Conservation (phyloP, 768 basidiomycete genomes). For the Gymnopilus dilepis region DNA sequence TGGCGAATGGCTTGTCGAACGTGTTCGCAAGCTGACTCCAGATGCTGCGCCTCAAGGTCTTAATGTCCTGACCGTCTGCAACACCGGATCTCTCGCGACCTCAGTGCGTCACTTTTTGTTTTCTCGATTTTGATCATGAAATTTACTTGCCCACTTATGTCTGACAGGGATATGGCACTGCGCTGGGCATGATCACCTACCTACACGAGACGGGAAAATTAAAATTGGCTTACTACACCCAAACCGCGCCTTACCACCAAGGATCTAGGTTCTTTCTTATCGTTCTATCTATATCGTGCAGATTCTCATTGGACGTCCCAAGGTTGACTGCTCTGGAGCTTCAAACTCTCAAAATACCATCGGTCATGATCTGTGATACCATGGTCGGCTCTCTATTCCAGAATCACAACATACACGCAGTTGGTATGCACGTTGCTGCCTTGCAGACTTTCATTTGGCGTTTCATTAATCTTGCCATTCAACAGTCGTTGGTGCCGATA, state of each 20-base stretch:
- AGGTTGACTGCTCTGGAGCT: conserved; percentile 92
- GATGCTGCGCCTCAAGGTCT: conserved; percentile 43
- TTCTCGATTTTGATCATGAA: not conserved
- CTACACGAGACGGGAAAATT: conserved; percentile 81
- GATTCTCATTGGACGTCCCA: conserved; percentile 4
- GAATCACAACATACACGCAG: conserved; percentile 80
- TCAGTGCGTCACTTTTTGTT: conserved; percentile 58
- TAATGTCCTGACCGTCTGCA: conserved; percentile 93
- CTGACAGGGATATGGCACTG: conserved; percentile 90
- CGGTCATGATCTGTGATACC: conserved; percentile 95
- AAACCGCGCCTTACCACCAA: conserved; percentile 94
- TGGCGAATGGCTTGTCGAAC: conserved; percentile 80
- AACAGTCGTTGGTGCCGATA: conserved; percentile 83
- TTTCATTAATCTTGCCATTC: conserved; percentile 2
- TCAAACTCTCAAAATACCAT: conserved; percentile 80
- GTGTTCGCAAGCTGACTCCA: conserved; percentile 42
- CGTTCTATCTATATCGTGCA: not conserved
- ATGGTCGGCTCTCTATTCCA: conserved; percentile 97
- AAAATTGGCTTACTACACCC: conserved; percentile 87
- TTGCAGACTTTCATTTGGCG: conserved; percentile 6
- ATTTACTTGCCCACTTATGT: not conserved
- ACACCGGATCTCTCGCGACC: conserved; percentile 95
- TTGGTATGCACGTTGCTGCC: conserved; percentile 52
- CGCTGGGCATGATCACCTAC: conserved; percentile 90
- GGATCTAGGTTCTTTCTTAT: conserved; percentile 65